phyloP scores from a whole-genome alignment of 345 rosid species.

The Mercurialis annua region DNA sequence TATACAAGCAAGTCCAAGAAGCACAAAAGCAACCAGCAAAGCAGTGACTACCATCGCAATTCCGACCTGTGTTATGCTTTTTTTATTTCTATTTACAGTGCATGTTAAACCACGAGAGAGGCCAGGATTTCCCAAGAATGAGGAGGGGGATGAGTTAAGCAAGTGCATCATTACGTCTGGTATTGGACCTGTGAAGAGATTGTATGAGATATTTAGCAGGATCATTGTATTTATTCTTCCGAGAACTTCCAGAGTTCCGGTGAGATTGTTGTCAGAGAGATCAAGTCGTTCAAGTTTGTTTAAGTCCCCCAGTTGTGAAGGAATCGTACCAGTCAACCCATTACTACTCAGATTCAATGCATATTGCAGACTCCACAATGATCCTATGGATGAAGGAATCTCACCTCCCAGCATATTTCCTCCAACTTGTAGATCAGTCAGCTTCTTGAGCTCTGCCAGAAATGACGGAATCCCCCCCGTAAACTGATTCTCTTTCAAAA shows the following conservation, averaged over 20 bases:
- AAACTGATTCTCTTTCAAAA: constrained; percentile 54
- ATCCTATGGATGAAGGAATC: constrained; percentile 61
- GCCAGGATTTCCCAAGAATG: constrained; percentile 53
- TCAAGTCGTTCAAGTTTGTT: constrained; percentile 46
- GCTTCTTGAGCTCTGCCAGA: constrained; percentile 45
- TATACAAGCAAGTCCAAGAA: constrained; percentile 35
- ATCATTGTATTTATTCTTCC: constrained; percentile 36
- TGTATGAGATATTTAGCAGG: constrained; percentile 51
- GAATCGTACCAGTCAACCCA: constrained; percentile 56
- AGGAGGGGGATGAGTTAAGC: constrained; percentile 40
- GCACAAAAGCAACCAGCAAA: constrained; percentile 24
- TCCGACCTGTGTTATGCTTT: constrained; percentile 33
- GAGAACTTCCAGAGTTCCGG: constrained; percentile 51
- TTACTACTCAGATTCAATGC: constrained; percentile 60
- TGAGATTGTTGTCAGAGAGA: constrained; percentile 60
- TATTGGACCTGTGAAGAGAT: constrained; percentile 63
- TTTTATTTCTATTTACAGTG: constrained; percentile 15
- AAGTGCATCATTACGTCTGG: constrained; percentile 40
- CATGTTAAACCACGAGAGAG: constrained; percentile 31
- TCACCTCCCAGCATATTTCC: constrained; percentile 62
- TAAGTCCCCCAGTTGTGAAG: constrained; percentile 40
- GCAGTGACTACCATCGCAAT: constrained; percentile 43
- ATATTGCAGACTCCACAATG: constrained; percentile 40
- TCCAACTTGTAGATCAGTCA: constrained; percentile 53
- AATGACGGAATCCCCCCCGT: constrained; percentile 61